A percentile compares a stretch with the other conserved stretches of the same genome.
phyloP scores from a whole-genome alignment of 306 rosid genomes.

The Macrotyloma uniflorum region DNA sequence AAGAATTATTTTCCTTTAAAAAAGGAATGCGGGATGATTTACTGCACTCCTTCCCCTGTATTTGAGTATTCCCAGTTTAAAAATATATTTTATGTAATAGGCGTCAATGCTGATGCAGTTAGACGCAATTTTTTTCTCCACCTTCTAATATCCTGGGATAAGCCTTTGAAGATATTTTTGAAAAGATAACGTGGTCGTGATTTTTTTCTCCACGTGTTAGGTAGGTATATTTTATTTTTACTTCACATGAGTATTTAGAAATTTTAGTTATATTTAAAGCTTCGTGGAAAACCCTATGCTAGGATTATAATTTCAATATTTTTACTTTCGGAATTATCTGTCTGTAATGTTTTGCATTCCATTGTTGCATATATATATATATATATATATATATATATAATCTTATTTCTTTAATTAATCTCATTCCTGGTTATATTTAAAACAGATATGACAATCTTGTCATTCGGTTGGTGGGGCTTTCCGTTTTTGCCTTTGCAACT shows the following conservation, averaged over 20 bases:
- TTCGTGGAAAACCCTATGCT: background rate
- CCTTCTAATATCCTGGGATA: background rate
- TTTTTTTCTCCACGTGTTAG: background rate
- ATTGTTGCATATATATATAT: background rate
- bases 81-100: background rate
- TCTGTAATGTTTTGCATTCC: conserved; percentile 1
- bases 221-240: background rate
- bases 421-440: conserved; percentile 35
- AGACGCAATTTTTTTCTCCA: background rate
- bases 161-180: background rate
- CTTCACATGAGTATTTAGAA: background rate
- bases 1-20: too few species aligned
- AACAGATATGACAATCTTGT: conserved; percentile 85
- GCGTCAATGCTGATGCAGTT: background rate
- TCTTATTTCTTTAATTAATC: conserved; percentile 31
- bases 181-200: background rate
- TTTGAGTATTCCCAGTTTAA: background rate
- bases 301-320: background rate
- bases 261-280: conserved; percentile 10
- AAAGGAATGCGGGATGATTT: too few species aligned
- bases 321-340: background rate
- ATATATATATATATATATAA: background rate
- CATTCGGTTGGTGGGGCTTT: conserved; percentile 82
- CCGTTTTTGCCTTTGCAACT: conserved; percentile 93
- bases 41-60: too few species aligned